phyloP scores from a whole-genome alignment of 352 stramenopile genomes.

The Phytophthora capsici region DNA sequence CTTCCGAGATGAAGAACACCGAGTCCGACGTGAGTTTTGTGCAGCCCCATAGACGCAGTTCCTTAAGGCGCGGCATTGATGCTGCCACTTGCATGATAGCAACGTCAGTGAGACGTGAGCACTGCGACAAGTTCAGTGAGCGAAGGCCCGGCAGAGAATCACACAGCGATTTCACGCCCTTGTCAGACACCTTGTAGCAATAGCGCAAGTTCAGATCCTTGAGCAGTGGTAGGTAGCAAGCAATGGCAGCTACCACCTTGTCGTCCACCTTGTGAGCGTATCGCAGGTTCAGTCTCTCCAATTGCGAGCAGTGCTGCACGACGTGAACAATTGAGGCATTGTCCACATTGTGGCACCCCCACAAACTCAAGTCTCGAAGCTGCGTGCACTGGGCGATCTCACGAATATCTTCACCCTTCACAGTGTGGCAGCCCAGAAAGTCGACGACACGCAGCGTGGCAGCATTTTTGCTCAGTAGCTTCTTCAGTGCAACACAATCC shows the following conservation, averaged over 20 bases:
- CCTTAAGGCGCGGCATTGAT: constrained; percentile 60
- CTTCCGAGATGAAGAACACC: constrained; percentile 73
- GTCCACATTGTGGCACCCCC: constrained; percentile 83
- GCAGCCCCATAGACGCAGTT: constrained; percentile 85
- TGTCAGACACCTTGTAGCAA: constrained; percentile 88
- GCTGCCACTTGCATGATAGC: constrained; percentile 67
- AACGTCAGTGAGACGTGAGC: constrained; percentile 75
- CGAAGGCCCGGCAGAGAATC: constrained; percentile 49
- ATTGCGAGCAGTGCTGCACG: constrained; percentile 45
- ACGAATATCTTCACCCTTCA: constrained; percentile 60
- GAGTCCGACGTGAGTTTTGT: constrained; percentile 78
- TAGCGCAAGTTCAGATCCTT: constrained; percentile 84
- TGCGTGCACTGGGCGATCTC: constrained; percentile 47
- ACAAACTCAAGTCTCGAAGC: constrained; percentile 70
- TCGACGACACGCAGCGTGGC: constrained; percentile 67
- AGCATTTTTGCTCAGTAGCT: constrained; percentile 54
- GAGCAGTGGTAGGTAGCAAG: constrained; percentile 47
- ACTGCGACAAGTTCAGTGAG: constrained; percentile 86
- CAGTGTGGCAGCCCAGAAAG: constrained; percentile 78
- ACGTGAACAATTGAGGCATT: constrained; percentile 69
- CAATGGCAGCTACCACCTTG: constrained; percentile 68
- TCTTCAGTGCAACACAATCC: constrained; percentile 54
- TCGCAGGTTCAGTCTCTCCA: constrained; percentile 74
- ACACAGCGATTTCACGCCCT: constrained; percentile 62
- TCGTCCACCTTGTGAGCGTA: constrained; percentile 90